A percentile compares a stretch with the other conserved stretches of the same genome.
Conservation (phyloP, 257 asterid species). For the Cordia subcordata region DNA sequence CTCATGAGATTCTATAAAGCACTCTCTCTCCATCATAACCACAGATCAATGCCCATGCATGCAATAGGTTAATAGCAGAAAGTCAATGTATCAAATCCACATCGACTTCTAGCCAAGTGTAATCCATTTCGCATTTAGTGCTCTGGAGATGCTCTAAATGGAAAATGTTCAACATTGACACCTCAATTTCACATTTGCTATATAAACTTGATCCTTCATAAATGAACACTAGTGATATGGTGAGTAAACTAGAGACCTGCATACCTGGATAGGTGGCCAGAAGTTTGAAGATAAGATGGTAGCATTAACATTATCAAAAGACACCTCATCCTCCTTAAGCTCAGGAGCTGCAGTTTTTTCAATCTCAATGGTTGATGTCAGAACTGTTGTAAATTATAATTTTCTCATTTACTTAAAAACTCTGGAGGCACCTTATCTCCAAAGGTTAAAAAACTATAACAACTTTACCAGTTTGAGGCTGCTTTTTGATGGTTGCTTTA, state of each 20-base stretch:
- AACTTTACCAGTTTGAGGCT: conserved; percentile 49
- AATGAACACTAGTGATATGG: neutral
- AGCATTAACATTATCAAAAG: conserved; percentile 66
- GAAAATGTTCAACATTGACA: neutral
- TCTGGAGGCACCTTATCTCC: neutral
- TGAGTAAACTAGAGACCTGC: neutral
- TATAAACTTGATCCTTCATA: neutral
- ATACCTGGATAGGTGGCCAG: conserved; percentile 99
- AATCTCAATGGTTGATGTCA: conserved; percentile 11
- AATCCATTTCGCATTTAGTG: neutral
- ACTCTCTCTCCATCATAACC: no score
- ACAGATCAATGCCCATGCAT: no score
- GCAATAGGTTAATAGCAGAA: no score
- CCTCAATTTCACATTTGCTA: neutral
- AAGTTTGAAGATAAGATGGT: conserved; percentile 90
- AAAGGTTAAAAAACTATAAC: neutral
- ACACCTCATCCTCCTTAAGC: conserved; percentile 42
- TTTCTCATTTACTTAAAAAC: neutral
- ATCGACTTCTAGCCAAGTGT: no score
- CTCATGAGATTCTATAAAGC: no score
- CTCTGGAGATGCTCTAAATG: no score
- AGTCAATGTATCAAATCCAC: no score
- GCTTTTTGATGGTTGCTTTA: conserved; percentile 66
- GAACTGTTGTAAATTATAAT: neutral
- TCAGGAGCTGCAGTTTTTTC: conserved; percentile 37